phyloP scores from a whole-genome alignment of 2,329 filamentous ascomycete genomes.

The Blumeriella jaapii region DNA sequence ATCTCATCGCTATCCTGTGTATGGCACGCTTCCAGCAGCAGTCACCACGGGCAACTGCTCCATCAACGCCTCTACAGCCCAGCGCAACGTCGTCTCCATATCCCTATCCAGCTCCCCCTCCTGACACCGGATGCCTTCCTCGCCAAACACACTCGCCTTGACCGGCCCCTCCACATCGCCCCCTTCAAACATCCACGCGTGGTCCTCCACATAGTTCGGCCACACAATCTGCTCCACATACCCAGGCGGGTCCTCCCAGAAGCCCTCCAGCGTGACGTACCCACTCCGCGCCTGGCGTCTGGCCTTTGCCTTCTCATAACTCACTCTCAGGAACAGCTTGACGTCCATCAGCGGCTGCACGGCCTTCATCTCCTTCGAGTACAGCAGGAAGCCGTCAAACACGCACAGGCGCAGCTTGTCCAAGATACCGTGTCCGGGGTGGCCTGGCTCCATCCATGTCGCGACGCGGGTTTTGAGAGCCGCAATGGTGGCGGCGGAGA shows the following conservation, averaged over 20 bases:
- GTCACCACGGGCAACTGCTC: conserved; percentile 24
- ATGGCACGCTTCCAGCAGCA: too few species aligned
- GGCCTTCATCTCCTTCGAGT: conserved; percentile 41
- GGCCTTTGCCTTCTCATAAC: conserved; percentile 49
- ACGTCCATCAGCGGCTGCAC: conserved; percentile 56
- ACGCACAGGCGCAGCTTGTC: conserved; percentile 44
- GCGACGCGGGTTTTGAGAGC: conserved; percentile 36
- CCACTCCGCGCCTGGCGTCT: conserved; percentile 59
- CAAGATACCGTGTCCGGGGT: conserved; percentile 34
- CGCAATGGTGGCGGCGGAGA: conserved; percentile 36
- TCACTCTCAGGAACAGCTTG: conserved; percentile 66
- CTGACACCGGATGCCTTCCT: conserved; percentile 38
- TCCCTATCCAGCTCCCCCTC: conserved; percentile 38
- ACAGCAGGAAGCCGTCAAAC: conserved; percentile 84
- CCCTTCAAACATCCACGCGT: conserved; percentile 66
- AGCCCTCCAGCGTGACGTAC: conserved; percentile 76
- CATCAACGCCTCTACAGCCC: conserved; percentile 56
- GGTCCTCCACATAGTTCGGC: conserved; percentile 81
- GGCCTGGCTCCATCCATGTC: conserved; percentile 34
- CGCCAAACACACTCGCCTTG: conserved; percentile 34
- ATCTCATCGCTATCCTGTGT: too few species aligned
- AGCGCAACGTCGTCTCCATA: conserved; percentile 51
- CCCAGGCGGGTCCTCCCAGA: conserved; percentile 88
- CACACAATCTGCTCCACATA: conserved; percentile 94
- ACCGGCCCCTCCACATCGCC: conserved; percentile 50